Evolutionary conservation across 2,329 filamentous ascomycete genomes (phyloP), one percentile per base, ranked within the genome.

Genomic region (Aureobasidium mangrovei): DNA sequence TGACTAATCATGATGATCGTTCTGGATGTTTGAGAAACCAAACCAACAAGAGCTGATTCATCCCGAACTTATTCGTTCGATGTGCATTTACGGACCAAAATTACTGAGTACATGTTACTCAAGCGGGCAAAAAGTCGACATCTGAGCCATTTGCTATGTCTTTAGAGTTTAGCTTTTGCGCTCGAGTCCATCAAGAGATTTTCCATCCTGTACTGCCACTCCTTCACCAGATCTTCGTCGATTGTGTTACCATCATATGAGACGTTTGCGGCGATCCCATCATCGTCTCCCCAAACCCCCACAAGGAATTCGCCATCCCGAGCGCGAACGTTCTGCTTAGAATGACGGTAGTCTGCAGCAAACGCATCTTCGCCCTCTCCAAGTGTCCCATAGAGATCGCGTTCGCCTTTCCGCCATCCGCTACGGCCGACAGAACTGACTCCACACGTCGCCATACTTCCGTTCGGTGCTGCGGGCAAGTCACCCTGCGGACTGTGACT

Each of bases 231-330:
- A 4, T 24, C 60, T 32, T 63, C 59, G 53, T 68, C 64, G 39
- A 65, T 57, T 8, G 55, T 29, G 9, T 49, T 48, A 43, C 61
- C 64, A 62, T 77, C 74, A 58, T 73, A 71, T 43, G 67, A 70
- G 0, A 72, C 72, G 6, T 62, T 63, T 49, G 70, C 70, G n/a
- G 58, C 60, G 6, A 76, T 60, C 4, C 67, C 65, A 58, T 70
- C 66, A 36, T 65, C 63, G 24, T 60, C 59, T 0, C 71, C 70
- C 29, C 61, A 68, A 36, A 71, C 70, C 0, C 71, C 72, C 1
- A 75, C 61, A 54, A 76, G 54, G 54, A 76, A 76, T 61, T 76
- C 74, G 3, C 69, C 67, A 5, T 75, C 72, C 29, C 74, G 62
- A 2, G 72, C 71, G 33, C 74, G 60, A 7, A 77, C 73, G 8